These are phyloP conservation scores for Rosa persica DNA, from an alignment of 306 rosid species.

Conservation along the genomic window DNA sequence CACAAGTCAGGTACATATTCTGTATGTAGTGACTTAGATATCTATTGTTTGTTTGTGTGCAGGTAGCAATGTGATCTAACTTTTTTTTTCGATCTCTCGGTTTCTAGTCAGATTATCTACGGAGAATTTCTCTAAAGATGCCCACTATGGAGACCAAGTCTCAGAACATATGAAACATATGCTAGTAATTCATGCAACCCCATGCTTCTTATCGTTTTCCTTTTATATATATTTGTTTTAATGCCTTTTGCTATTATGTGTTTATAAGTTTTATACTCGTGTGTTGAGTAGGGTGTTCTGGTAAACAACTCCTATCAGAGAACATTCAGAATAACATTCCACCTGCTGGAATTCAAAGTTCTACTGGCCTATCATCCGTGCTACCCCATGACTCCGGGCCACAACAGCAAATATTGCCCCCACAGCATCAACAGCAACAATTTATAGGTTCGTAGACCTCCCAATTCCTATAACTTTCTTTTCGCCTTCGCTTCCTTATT, in stretches of 20 bases:
- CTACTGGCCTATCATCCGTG: conserved; percentile 42
- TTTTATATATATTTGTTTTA: no score
- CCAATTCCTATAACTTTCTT: neutral
- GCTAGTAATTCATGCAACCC: neutral
- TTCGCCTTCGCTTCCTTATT: neutral
- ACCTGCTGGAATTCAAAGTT: conserved; percentile 43
- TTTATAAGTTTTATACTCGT: neutral
- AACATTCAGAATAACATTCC: conserved; percentile 56
- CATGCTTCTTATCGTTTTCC: no score
- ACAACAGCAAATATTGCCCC: conserved; percentile 56
- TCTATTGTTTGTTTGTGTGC: neutral
- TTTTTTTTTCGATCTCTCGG: neutral
- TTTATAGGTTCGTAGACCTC: conserved; percentile 61
- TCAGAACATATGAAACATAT: conserved; percentile 18
- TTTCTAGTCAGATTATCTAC: conserved; percentile 37
- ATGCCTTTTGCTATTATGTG: neutral
- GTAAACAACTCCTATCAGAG: conserved; percentile 56
- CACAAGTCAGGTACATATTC: conserved; percentile 57
- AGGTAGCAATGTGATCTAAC: neutral
- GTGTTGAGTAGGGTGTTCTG: conserved; percentile 42
- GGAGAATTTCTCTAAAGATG: conserved; percentile 41
- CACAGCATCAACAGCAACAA: conserved; percentile 12
- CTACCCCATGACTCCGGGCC: conserved; percentile 53
- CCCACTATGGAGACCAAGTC: conserved; percentile 58
- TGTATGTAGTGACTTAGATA: neutral